These are phyloP conservation scores for Fusarium pseudoanthophilum DNA, from an alignment of 2,329 filamentous ascomycete genomes.

Conservation along the genomic window DNA sequence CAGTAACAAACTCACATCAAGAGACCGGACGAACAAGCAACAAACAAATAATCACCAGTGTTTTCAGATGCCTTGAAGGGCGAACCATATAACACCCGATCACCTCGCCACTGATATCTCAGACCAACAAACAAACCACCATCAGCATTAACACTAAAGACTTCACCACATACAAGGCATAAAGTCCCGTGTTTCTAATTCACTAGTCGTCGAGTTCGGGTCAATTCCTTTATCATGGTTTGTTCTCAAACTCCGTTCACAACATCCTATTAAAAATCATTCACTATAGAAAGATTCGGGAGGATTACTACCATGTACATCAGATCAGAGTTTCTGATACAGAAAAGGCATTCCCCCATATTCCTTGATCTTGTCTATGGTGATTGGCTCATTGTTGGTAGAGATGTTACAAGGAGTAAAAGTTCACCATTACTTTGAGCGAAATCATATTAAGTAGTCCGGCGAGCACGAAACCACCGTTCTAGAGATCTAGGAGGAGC, in stretches of 20 bases:
- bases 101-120: background rate
- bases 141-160: fast-evolving
- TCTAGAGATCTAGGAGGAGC: background rate
- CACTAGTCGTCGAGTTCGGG: background rate
- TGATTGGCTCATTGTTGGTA: background rate
- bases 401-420: background rate
- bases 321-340: background rate
- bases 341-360: fast-evolving
- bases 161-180: fast-evolving
- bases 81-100: background rate
- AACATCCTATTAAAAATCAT: background rate
- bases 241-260: background rate
- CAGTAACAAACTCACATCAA: no score
- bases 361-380: background rate
- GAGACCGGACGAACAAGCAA: background rate
- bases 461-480: background rate
- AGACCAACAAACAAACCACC: background rate
- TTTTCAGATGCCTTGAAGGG: background rate
- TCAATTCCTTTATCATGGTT: background rate
- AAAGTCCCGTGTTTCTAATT: fast-evolving
- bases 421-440: background rate
- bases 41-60: background rate
- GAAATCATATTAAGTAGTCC: background rate
- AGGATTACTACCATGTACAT: background rate
- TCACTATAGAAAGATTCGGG: background rate